Base-by-base conservation (phyloP, 306 rosid species). In the Casuarina equisetifolia region DNA sequence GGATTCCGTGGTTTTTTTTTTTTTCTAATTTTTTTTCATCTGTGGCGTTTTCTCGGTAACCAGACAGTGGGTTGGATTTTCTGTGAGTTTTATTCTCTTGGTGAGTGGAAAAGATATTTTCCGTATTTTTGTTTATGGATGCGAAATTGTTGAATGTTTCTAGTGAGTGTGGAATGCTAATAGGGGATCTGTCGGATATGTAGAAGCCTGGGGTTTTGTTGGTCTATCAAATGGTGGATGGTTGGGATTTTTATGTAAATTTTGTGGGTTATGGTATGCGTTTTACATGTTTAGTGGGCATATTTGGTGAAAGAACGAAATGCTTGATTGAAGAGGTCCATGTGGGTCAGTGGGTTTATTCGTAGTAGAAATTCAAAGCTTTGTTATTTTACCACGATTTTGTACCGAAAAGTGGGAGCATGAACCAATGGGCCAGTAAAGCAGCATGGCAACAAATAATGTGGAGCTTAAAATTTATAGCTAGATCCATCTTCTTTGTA, bases 231-330 rank as follows among this genome's bases (percentile, higher is more conserved):
- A 67, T 67, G 71, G 0, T 67, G 1, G 35, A 42, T 42, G 20
- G 71, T 42, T 67, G 11, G 46, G 17, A 3, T 39, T 16, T 32
- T 10, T 8, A 20, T 59, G 39, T 59, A 35, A 59, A 32, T 25
- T 54, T 59, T 16, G 25, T 25, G 15, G 13, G 15, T 20, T 58
- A 20, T 58, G 25, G 39, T 52, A 50, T 63, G 9, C 16, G 1
- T 59, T 4, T 38, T 58, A 43, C 74, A 35, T 52, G 70, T 55
- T 73, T 78, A 9, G 59, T 5, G 11, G 10, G 74, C 48, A 48
- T 48, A 2, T 25, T 70, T n/a, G 16, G 20, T 15, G 38, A 63
- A 38, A 63, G 20, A 39, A 38, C 38, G 69, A 39, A 5, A 61
- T 13, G 19, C 44, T 68, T 9, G 57, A 43, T 66, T 38, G 20